Evolutionary conservation across 176 grass and related monocot species (phyloP).

Genomic region (Chloris gayana): DNA sequence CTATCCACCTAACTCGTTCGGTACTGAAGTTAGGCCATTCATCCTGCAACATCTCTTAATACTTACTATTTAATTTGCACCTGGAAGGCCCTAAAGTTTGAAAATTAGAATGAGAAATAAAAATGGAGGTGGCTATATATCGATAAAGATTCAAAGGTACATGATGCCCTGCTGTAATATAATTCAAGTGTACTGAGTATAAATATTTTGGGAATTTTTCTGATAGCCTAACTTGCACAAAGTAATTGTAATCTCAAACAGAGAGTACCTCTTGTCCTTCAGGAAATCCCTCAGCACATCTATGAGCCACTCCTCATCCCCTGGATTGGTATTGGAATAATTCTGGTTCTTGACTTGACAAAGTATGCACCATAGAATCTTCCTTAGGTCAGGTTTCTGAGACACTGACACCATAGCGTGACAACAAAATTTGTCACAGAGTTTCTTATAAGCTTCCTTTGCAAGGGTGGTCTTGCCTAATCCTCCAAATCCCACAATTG

Average conservation of each 20-base stretch:
- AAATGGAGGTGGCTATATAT: neutral
- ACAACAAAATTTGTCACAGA: neutral
- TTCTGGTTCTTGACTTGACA: conserved; percentile 7
- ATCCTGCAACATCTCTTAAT: neutral
- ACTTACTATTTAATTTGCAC: neutral
- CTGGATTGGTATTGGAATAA: neutral
- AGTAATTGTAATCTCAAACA: neutral
- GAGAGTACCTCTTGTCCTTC: conserved; percentile 13
- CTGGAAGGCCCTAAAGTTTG: neutral
- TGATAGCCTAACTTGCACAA: neutral
- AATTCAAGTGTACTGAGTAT: neutral
- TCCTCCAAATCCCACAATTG: conserved; percentile 9
- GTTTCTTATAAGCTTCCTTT: neutral
- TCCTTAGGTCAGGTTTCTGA: conserved; percentile 20
- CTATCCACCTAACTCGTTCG: too few relatives aligned
- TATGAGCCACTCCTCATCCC: neutral
- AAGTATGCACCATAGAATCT: neutral
- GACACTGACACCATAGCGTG: conserved; percentile 21
- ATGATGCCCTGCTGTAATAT: neutral
- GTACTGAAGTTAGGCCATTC: neutral
- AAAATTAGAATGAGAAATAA: neutral
- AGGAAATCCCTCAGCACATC: neutral
- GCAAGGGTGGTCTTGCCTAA: conserved; percentile 25
- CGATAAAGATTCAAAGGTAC: neutral
- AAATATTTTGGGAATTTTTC: neutral